phyloP scores from a whole-genome alignment of 768 basidiomycete species.

The Mycena epipterygia region DNA sequence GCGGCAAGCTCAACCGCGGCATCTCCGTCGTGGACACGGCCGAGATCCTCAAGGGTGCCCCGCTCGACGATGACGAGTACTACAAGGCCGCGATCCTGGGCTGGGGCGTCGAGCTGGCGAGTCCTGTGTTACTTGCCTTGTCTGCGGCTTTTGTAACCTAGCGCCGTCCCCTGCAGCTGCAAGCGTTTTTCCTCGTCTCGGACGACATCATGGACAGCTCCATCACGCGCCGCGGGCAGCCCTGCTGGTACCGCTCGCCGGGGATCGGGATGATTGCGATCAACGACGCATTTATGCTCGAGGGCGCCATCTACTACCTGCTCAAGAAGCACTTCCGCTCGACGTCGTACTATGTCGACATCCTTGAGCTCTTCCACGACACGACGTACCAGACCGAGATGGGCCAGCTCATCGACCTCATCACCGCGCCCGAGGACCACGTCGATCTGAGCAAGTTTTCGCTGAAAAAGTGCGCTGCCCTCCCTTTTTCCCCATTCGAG shows the following conservation, averaged over 20 bases:
- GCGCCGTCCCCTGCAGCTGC: conserved; percentile 68
- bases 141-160: conserved; percentile 1
- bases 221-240: conserved; percentile 93
- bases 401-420: conserved; percentile 95
- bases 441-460: conserved; percentile 93
- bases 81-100: conserved; percentile 89
- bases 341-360: conserved; percentile 87
- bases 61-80: conserved; percentile 87
- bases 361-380: conserved; percentile 94
- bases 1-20: conserved; percentile 97
- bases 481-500: not conserved
- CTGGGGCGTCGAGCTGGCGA: conserved; percentile 95
- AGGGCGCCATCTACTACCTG: conserved; percentile 92
- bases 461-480: conserved; percentile 76
- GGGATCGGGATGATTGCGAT: conserved; percentile 88
- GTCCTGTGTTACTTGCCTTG: conserved; percentile 44
- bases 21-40: conserved; percentile 95
- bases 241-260: conserved; percentile 89
- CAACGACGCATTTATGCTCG: conserved; percentile 98
- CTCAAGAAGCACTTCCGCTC: conserved; percentile 88
- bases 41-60: conserved; percentile 84
- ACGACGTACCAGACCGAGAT: conserved; percentile 93
- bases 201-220: conserved; percentile 99
- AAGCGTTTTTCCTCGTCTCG: conserved; percentile 97
- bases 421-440: conserved; percentile 92